These are phyloP conservation scores for Salix udensis DNA, from an alignment of 345 rosid genomes.

Conservation along the genomic window DNA sequence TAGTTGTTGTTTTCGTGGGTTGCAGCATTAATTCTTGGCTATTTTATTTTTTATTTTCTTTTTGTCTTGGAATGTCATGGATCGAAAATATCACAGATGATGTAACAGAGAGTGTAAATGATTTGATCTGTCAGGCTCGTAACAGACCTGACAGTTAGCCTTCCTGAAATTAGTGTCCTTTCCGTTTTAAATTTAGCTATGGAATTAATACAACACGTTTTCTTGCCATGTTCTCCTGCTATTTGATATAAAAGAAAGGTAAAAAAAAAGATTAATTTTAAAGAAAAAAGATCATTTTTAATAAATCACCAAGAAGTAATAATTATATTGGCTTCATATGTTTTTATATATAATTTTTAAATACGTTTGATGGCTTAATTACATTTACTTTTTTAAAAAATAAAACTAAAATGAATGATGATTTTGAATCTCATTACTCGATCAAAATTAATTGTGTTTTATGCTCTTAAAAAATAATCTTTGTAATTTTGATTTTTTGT, in stretches of 20 bases:
- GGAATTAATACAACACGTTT: neutral
- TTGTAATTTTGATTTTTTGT: too few species aligned
- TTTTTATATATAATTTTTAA: too few species aligned
- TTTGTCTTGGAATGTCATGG: neutral
- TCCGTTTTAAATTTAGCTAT: neutral
- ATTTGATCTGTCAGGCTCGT: conserved; percentile 14
- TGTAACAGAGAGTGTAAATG: conserved; percentile 36
- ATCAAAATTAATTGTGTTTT: too few species aligned
- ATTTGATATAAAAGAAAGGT: neutral
- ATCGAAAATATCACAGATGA: neutral
- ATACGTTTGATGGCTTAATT: too few species aligned
- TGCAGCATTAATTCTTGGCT: conserved; percentile 17
- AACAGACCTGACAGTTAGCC: neutral
- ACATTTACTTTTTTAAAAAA: too few species aligned
- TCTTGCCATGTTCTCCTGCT: neutral
- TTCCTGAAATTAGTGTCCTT: neutral
- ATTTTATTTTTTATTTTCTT: neutral
- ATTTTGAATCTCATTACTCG: too few species aligned
- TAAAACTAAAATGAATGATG: too few species aligned
- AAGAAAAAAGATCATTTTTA: too few species aligned
- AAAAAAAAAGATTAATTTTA: too few species aligned
- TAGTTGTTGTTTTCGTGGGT: conserved; percentile 24
- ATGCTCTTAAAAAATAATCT: too few species aligned
- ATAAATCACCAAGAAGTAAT: too few species aligned
- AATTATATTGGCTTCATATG: too few species aligned